Evolutionary conservation across 805 yeast genomes (phyloP).

Genomic region (Yarrowia porcina): DNA sequence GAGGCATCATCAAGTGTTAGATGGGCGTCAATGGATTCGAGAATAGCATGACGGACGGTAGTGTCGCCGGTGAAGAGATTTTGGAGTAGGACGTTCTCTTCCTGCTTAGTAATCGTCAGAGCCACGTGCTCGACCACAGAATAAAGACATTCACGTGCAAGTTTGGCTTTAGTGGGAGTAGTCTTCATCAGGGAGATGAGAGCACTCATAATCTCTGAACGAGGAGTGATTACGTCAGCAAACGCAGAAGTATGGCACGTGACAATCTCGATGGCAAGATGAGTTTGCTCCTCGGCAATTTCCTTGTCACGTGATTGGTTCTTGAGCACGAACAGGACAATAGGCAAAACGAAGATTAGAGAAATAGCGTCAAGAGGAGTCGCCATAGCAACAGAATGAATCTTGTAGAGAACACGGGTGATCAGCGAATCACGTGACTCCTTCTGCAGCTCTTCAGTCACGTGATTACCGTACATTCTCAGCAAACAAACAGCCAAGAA

Average conservation of each 20-base stretch:
- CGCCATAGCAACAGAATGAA: constrained; percentile 72
- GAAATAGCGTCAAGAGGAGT: constrained; percentile 64
- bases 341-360: constrained; percentile 70
- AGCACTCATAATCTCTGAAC: constrained; percentile 58
- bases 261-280: constrained; percentile 72
- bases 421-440: constrained; percentile 55
- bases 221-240: constrained; percentile 63
- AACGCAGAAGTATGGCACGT: constrained; percentile 47
- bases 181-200: constrained; percentile 60
- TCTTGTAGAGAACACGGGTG: constrained; percentile 67
- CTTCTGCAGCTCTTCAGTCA: constrained; percentile 47
- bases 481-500: constrained; percentile 70
- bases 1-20: constrained; percentile 47
- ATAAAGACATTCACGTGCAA: constrained; percentile 78
- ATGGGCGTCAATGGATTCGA: constrained; percentile 85
- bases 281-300: constrained; percentile 85
- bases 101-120: constrained; percentile 53
- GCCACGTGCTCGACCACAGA: constrained; percentile 76
- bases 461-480: constrained; percentile 45
- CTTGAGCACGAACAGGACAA: constrained; percentile 62
- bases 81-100: constrained; percentile 55
- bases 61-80: constrained; percentile 57
- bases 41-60: constrained; percentile 72
- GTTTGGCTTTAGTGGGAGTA: constrained; percentile 72
- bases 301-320: constrained; percentile 53